A percentile compares a stretch with the other conserved stretches of the same genome.
Conservation (phyloP, 345 rosid genomes). For the Microthlaspi erraticum region DNA sequence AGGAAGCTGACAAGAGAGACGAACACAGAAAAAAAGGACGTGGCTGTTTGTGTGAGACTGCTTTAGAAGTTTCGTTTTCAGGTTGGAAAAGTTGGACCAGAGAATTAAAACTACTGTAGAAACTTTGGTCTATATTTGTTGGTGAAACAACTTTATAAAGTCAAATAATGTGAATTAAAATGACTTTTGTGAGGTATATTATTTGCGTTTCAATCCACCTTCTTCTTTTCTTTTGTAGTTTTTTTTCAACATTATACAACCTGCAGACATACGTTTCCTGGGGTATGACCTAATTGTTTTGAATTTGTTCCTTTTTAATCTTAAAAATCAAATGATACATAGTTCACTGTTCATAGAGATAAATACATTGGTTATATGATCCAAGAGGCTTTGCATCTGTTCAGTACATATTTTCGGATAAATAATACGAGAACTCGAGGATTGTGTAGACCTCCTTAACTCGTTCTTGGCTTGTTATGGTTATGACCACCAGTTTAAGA, state of each 20-base stretch:
- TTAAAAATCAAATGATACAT: too few species aligned
- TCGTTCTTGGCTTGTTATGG: too few species aligned
- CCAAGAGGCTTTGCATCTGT: too few species aligned
- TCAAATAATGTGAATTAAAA: conserved; percentile 25
- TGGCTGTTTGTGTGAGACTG: conserved; percentile 31
- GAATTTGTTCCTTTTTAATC: too few species aligned
- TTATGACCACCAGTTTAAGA: too few species aligned
- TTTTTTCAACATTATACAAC: conserved; percentile 30
- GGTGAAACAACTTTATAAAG: conserved; percentile 7
- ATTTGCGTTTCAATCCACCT: conserved; percentile 4
- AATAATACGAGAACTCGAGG: too few species aligned
- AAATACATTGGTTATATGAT: too few species aligned
- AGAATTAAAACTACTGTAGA: conserved; percentile 10
- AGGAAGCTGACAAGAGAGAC: conserved; percentile 38
- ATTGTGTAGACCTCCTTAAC: too few species aligned
- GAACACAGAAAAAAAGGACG: conserved; percentile 14
- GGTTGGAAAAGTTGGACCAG: conserved; percentile 37
- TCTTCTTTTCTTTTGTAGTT: too few species aligned
- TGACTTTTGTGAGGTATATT: conserved; percentile 8
- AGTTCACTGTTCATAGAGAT: too few species aligned
- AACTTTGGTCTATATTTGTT: neutral
- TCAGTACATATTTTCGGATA: too few species aligned
- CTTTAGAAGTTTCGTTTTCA: conserved; percentile 5
- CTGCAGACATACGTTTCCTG: conserved; percentile 7
- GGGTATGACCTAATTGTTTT: conserved; percentile 14